These are phyloP conservation scores for Daldinia vernicosa DNA, from an alignment of 495 filamentous ascomycete species.

Conservation along the genomic window DNA sequence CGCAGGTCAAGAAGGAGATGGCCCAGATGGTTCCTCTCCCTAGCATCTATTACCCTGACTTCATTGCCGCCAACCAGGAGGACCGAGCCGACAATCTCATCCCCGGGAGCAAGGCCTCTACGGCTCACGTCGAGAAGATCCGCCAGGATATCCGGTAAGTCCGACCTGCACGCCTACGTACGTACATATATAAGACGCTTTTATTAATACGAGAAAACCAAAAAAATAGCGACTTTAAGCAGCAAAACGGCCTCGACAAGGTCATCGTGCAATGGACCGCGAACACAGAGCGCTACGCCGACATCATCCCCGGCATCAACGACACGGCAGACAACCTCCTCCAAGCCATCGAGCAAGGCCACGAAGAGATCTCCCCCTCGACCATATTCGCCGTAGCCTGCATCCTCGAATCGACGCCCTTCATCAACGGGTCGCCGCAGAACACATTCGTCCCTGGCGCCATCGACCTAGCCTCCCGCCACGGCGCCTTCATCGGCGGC, in stretches of 20 bases:
- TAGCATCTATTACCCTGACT: conserved; percentile 98
- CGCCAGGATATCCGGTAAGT: conserved; percentile 91
- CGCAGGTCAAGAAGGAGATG: conserved; percentile 92
- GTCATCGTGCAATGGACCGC: conserved; percentile 98
- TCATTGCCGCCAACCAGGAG: conserved; percentile 98
- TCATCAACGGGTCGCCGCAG: conserved; percentile 99
- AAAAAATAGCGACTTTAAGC: conserved; percentile 88
- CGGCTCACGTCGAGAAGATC: conserved; percentile 90
- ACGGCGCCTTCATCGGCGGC: conserved; percentile 91
- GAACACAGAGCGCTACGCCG: conserved; percentile 97
- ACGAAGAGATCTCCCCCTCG: conserved; percentile 90
- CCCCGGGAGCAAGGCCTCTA: conserved; percentile 80
- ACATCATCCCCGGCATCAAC: conserved; percentile 87
- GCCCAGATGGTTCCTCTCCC: conserved; percentile 86
- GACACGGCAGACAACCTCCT: conserved; percentile 95
- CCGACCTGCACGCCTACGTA: not conserved
- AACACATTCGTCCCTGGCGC: conserved; percentile 98
- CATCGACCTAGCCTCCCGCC: conserved; percentile 87
- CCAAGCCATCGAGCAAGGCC: conserved; percentile 83
- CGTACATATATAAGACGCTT: not conserved
- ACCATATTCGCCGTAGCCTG: conserved; percentile 95
- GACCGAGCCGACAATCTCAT: conserved; percentile 94
- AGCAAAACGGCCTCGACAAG: conserved; percentile 85
- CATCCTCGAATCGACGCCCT: conserved; percentile 88
- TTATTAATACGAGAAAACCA: conserved; percentile 48